These are phyloP conservation scores for Mimosa pudica DNA, from an alignment of 306 rosid genomes.

Conservation along the genomic window DNA sequence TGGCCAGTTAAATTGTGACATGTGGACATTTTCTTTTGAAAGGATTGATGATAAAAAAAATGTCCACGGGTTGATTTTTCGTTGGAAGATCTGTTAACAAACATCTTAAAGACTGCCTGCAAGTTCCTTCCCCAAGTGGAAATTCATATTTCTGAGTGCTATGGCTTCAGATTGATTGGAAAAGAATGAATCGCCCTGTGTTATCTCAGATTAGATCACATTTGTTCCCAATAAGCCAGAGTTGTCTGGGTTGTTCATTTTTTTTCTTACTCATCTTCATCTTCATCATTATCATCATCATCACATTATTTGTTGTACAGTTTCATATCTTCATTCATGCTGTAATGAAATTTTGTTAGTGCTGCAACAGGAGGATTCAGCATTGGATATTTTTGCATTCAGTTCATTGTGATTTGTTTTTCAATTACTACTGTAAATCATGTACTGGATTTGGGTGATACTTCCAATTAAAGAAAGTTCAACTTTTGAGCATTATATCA, in stretches of 20 bases:
- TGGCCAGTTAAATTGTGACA: background rate
- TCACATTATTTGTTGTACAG: constrained; percentile 89
- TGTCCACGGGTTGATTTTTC: background rate
- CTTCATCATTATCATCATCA: constrained; percentile 27
- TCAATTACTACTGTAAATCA: constrained; percentile 37
- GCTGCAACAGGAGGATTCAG: constrained; percentile 44
- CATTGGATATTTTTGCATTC: constrained; percentile 38
- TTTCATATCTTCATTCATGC: constrained; percentile 82
- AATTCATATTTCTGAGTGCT: constrained; percentile 33
- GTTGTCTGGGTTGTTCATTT: constrained; percentile 54
- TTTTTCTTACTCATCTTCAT: background rate
- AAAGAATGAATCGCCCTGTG: constrained; percentile 39
- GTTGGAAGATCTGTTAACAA: background rate
- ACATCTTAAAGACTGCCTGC: background rate
- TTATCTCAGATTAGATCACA: constrained; percentile 46
- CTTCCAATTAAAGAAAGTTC: constrained; percentile 29
- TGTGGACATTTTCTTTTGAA: background rate
- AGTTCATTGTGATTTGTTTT: constrained; percentile 30
- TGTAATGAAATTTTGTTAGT: constrained; percentile 95
- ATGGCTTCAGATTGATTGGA: constrained; percentile 35
- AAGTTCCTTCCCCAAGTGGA: constrained; percentile 31
- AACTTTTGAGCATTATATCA: background rate
- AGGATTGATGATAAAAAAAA: background rate
- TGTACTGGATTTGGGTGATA: constrained; percentile 43
- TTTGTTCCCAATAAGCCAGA: constrained; percentile 66